Evolutionary conservation across 352 stramenopile species (phyloP).

Genomic region (Pythium brassicae): DNA sequence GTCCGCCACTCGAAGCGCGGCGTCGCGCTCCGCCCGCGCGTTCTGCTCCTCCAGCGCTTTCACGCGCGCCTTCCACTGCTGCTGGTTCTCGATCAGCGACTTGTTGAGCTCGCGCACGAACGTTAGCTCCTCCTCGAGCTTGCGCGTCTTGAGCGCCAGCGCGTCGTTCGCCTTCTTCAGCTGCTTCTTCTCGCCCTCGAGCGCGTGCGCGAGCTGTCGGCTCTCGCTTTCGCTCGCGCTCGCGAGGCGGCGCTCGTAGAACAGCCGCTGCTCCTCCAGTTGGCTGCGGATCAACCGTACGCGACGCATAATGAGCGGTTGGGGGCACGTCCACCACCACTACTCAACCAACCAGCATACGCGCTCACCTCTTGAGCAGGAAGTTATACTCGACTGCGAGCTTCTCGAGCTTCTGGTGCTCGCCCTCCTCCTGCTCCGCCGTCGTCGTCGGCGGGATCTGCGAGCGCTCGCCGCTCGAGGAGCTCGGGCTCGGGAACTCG

Average conservation of each 20-base stretch:
- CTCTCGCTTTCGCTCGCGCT: conserved; percentile 54
- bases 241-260: conserved; percentile 86
- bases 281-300: conserved; percentile 48
- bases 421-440: conserved; percentile 86
- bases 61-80: conserved; percentile 85
- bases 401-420: conserved; percentile 95
- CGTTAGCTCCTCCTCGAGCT: conserved; percentile 76
- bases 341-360: no score
- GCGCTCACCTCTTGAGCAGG: conserved; percentile 86
- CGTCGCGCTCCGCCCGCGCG: conserved; percentile 49
- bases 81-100: conserved; percentile 84
- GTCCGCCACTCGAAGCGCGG: conserved; percentile 56
- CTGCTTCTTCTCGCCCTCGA: conserved; percentile 82
- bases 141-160: conserved; percentile 60
- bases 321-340: no score
- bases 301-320: no score
- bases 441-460: conserved; percentile 55
- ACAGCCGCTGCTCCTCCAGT: conserved; percentile 94
- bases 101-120: conserved; percentile 87
- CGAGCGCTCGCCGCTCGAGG: conserved; percentile 61
- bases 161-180: conserved; percentile 68
- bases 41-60: conserved; percentile 66
- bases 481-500: conserved; percentile 90
- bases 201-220: conserved; percentile 39
- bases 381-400: conserved; percentile 96